Conservation (phyloP, 495 filamentous ascomycete genomes). For the Trichocladium uniseriatum region DNA sequence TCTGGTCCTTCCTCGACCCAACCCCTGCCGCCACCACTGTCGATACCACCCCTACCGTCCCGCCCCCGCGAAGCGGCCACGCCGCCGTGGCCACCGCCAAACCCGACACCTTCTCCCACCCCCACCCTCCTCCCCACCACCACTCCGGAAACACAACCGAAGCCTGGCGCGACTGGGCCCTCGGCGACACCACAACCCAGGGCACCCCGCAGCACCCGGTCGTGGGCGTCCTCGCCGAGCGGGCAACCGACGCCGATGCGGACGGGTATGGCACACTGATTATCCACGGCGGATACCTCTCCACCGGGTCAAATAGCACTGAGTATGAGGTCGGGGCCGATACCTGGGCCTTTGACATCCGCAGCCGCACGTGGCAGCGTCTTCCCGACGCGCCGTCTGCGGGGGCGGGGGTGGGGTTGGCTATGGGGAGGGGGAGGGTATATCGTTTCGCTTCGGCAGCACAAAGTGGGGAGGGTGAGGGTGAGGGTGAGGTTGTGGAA, state of each 20-base stretch:
- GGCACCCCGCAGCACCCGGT: constrained; percentile 41
- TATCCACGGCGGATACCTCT: constrained; percentile 62
- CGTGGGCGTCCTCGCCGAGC: constrained; percentile 37
- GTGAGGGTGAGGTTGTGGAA: constrained; percentile 25
- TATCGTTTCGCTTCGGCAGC: too few species aligned
- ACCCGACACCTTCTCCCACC: constrained; percentile 29
- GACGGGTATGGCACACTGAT: constrained; percentile 51
- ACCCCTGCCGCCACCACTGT: constrained; percentile 22
- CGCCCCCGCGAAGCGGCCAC: constrained; percentile 39
- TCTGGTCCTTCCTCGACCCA: constrained; percentile 49
- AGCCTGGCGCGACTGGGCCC: constrained; percentile 36
- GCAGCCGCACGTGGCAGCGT: constrained; percentile 49
- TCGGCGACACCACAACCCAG: constrained; percentile 30
- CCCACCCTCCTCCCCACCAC: constrained; percentile 6
- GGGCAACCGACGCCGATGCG: constrained; percentile 36
- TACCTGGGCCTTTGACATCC: constrained; percentile 63
- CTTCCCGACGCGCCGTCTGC: constrained; percentile 50
- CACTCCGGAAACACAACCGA: constrained; percentile 5
- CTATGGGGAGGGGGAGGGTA: constrained; percentile 44
- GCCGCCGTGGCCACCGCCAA: constrained; percentile 40
- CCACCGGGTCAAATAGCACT: constrained; percentile 19
- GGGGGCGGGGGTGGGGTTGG: constrained; percentile 55
- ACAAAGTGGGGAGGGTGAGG: constrained; percentile 54
- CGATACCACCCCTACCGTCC: constrained; percentile 9
- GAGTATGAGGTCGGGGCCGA: constrained; percentile 53